Evolutionary conservation across 176 grass and related monocot genomes (phyloP).

Genomic region (Oryza nivara): DNA sequence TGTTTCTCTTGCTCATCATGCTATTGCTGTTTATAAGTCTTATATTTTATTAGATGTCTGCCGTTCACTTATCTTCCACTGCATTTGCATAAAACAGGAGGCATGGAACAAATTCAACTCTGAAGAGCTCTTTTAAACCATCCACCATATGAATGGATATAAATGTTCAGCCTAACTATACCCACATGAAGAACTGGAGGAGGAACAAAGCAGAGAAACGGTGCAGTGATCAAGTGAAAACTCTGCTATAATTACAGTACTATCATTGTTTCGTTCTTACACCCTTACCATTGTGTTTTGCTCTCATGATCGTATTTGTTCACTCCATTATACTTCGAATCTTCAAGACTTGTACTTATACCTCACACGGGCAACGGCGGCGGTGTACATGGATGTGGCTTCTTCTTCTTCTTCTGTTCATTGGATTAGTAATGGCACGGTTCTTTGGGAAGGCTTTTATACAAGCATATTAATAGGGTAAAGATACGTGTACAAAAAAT

Average conservation of each 20-base stretch:
- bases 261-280: background rate
- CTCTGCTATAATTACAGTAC: background rate
- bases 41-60: background rate
- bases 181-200: background rate
- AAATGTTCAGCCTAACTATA: constrained; percentile 31
- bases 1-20: background rate
- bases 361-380: background rate
- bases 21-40: background rate
- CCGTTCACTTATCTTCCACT: background rate
- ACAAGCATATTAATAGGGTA: constrained; percentile 12
- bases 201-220: background rate
- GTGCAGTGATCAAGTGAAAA: background rate
- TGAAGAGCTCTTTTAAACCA: constrained; percentile 63
- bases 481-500: background rate
- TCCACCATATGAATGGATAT: constrained; percentile 36
- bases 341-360: background rate
- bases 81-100: constrained; percentile 47
- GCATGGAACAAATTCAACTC: constrained; percentile 77
- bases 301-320: background rate
- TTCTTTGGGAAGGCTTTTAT: constrained; percentile 16
- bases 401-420: background rate
- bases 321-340: background rate
- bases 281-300: background rate
- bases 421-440: background rate
- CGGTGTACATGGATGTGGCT: background rate